Evolutionary conservation across 768 basidiomycete species (phyloP), one percentile per base, ranked within the genome.

Genomic region (Leucocoprinus sp.): DNA sequence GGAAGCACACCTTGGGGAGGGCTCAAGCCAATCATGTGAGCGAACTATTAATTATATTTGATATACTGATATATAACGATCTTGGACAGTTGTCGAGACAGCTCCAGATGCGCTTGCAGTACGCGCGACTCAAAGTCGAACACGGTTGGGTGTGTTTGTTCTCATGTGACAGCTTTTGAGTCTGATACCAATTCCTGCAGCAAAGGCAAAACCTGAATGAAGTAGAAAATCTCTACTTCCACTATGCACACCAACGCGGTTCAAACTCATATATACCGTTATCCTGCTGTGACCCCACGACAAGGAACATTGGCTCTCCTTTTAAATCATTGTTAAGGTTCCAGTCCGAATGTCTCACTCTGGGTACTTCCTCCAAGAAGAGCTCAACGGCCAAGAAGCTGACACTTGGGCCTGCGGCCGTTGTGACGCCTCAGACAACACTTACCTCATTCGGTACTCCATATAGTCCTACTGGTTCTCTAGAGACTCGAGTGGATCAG

Each of bases 151-250:
- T 85, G 58, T 33, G 78, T 66, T 27, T 8, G 27, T 37, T 14
- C 8, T 11, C 17, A 18, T 14, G 5, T 33, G 19, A 22, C 27
- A 19, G 5, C 18, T 4, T 35, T 12, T 12, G 40, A 27, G 3
- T 27, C 19, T 44, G 23, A 43, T 37, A 21, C 24, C 18, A 28
- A 39, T 48, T 37, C 24, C 28, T 45, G 11, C 56, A 85, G 84
- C 82, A 84, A 78, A 74, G 78, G 48, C 84, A 88, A 61, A 84
- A 72, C 37, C 62, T 88, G 42, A 85, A 83, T 55, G 85, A 88
- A 63, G 85, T 88, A 4, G 85, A 88, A 60, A 87, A 87, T 55
- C 67, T 88, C 7, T 88, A 86, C 65, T 87, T 87, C 55, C 80
- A 78, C 39, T 80, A 82, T 56, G 81, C 82, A 0, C 78, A 82